Evolutionary conservation across 257 asterid species (phyloP).

Genomic region (Primulina eburnea): DNA sequence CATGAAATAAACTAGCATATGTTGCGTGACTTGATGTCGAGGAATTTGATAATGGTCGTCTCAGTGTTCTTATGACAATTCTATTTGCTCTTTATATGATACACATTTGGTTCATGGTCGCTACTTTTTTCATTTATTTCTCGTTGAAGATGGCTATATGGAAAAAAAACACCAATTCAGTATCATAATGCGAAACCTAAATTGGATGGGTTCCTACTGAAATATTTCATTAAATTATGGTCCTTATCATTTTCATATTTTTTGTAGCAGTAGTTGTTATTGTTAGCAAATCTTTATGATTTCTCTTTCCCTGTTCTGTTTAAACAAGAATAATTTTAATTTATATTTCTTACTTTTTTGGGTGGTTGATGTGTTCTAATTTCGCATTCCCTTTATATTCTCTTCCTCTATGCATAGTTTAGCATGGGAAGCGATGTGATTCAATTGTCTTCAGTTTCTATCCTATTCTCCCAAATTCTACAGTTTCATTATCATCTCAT

Average conservation of each 20-base stretch:
- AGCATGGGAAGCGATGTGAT: too few species aligned
- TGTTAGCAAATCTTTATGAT: not conserved
- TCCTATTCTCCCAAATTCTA: not conserved
- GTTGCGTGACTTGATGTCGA: not conserved
- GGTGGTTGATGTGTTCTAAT: not conserved
- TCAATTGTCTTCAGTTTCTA: too few species aligned
- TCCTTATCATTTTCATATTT: not conserved
- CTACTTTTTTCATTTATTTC: too few species aligned
- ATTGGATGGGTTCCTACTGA: too few species aligned
- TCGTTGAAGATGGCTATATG: too few species aligned
- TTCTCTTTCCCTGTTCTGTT: too few species aligned
- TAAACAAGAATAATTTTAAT: too few species aligned
- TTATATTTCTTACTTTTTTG: not conserved
- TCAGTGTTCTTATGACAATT: not conserved
- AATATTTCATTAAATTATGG: too few species aligned
- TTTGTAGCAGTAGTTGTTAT: not conserved
- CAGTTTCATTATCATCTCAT: not conserved
- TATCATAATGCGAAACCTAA: too few species aligned
- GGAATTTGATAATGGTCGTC: not conserved
- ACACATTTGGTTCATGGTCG: too few species aligned
- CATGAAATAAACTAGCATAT: constrained; percentile 6
- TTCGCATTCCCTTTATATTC: not conserved
- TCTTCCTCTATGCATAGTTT: not conserved
- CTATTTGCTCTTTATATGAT: not conserved
- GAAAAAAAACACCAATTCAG: too few species aligned